Base-by-base conservation (phyloP, 768 basidiomycete species). In the Lenzites betulinus region DNA sequence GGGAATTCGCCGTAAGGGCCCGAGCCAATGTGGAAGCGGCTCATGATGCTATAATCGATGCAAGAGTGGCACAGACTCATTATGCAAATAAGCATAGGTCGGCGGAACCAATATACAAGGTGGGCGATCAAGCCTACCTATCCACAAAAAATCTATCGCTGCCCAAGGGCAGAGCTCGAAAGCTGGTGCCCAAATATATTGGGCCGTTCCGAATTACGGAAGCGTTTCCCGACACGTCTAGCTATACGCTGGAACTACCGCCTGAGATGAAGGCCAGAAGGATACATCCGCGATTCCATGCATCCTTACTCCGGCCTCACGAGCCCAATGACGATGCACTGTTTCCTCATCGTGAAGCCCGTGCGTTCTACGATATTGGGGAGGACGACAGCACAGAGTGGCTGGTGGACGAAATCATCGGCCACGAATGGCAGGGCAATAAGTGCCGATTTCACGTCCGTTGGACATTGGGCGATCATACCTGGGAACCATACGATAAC, bases 41-140 rank as follows among this genome's bases (percentile, higher is more conserved):
- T 0, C 77, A 81, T 54, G 71, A 81, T 54, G 69, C 72, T 0
- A 75, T 80, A 1, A 75, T 80, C 3, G 74, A 58, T 9, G 62
- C 69, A 0, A 33, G 75, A 0, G 68, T 76, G 0, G 41, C 65
- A 8, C 75, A 78, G 30, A 72, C 73, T 0, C 16, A 65, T 20
- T 51, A 72, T 0, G 71, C 75, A 0, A 77, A 81, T 39, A 47
- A 62, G 7, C 56, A 64, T 3, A 20, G 70, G 7, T 25, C 57
- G 3, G 43, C 60, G 8, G 67, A 71, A 36, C 54, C 62, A 0
- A 41, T 39, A 1, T 68, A 73, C 16, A 9, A 53, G 7, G 56
- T 38, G 1, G 74, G 74, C 0, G 66, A 71, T 13, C 36, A 69
- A 7, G 77, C 74, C 0, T 79, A 77, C n/a, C n/a, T n/a, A n/a